Evolutionary conservation across 441 rosid genomes (phyloP), one percentile per base, ranked within the genome.

Genomic region (Erysimum cheiri): DNA sequence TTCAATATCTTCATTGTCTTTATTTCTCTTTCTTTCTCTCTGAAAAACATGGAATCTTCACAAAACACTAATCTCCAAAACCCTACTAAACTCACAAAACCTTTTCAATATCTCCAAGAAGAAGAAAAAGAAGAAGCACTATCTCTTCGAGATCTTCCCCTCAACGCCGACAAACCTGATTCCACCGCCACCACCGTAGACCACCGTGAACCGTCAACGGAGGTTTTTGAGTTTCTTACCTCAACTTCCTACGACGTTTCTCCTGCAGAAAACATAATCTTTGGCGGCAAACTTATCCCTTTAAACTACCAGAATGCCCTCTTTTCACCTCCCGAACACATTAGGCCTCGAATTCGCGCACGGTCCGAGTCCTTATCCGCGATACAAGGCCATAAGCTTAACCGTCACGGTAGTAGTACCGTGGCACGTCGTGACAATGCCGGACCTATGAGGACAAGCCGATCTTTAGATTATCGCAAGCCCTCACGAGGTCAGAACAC

Each of bases 201-300:
- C 64, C 57, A 70, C 67, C 41, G 36, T 43, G 69, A 77, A 77
- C 6, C 75, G 1, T 50, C 62, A 12, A 72, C 67, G 0, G 93
- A 90, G 13, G 59, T 84, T 56, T 93, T 93, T 48, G 96, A 89
- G 81, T 93, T 93, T 67, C 69, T 89, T 9, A 82, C 70, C 64
- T 47, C 82, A 54, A 69, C 71, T 68, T 57, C 84, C 9, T n/a
- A 44, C 41, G 79, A 89, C 33, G 85, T 87, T 87, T 80, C 88
- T 46, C 85, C 96, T 0, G 96, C 98, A 8, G 97, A 93, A 53
- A 94, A 90, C 48, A 82, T 91, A 37, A 82, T 91, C 72, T 82
- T 85, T 69, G 75, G 82, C 60, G 98, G 97, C 8, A 89, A 87
- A 70, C 88, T 93, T 60, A 73, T 91, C 35, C 88, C 96, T 3